Conservation (phyloP, 192 early-diverging fungal genomes). For the Entophlyctis luteolus region DNA sequence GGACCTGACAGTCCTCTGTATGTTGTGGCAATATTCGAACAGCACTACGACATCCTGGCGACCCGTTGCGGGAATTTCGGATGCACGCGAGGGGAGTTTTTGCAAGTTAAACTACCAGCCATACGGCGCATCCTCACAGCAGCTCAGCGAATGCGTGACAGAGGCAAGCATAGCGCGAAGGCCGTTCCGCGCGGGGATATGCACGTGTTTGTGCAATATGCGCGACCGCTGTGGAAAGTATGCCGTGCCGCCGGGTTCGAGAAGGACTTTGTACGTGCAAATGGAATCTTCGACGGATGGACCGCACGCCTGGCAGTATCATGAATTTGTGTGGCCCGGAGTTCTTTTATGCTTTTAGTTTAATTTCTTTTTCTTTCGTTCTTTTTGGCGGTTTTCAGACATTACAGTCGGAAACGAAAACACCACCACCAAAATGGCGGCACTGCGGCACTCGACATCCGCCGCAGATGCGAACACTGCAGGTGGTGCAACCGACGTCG, state of each 20-base stretch:
- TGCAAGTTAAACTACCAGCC: neutral
- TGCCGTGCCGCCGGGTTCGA: neutral
- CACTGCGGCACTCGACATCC: no score
- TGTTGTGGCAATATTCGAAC: neutral
- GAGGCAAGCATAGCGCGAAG: neutral
- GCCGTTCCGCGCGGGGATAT: neutral
- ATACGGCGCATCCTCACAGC: neutral
- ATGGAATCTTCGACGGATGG: no score
- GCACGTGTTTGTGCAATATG: neutral
- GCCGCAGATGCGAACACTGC: no score
- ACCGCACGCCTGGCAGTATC: no score
- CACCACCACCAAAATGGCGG: no score
- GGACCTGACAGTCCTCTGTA: neutral
- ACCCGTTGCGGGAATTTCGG: neutral
- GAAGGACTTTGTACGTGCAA: neutral
- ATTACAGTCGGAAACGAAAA: no score
- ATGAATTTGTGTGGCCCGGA: no score
- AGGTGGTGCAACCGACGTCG: no score
- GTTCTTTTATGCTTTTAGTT: no score
- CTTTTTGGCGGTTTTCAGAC: no score
- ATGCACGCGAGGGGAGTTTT: neutral
- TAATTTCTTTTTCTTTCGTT: no score
- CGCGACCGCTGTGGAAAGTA: neutral
- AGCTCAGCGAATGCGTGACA: neutral
- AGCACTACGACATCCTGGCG: neutral